Percentiles rank a stretch among this genome's conserved stretches.
Conservation (phyloP, 495 filamentous ascomycete genomes). For the Oleoguttula mirabilis region DNA sequence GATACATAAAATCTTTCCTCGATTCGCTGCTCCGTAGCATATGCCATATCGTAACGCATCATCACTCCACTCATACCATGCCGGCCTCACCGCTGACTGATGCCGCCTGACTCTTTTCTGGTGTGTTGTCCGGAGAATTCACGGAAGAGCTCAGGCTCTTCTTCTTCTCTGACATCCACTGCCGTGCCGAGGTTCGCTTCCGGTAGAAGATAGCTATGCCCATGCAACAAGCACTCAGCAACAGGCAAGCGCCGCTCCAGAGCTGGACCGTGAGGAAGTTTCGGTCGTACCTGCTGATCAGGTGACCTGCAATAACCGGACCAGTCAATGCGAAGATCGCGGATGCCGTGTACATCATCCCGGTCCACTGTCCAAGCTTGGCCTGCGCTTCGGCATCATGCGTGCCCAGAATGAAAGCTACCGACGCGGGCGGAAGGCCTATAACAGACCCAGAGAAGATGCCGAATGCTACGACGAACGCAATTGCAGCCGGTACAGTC, state of each 20-base stretch:
- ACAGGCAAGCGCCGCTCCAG: slow-evolving; percentile 27
- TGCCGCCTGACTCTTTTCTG: too few species aligned
- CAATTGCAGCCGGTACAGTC: slow-evolving; percentile 24
- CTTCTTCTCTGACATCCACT: neutral
- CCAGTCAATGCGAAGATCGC: slow-evolving; percentile 30
- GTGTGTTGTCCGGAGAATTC: too few species aligned
- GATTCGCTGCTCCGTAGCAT: too few species aligned
- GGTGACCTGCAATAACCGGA: slow-evolving; percentile 31
- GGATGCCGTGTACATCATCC: slow-evolving; percentile 34
- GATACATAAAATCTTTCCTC: too few species aligned
- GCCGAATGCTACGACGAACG: slow-evolving; percentile 34
- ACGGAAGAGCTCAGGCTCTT: too few species aligned
- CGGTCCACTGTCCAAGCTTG: slow-evolving; percentile 34
- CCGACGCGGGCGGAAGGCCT: slow-evolving; percentile 32
- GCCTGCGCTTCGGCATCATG: slow-evolving; percentile 13
- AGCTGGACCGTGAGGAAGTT: slow-evolving; percentile 25
- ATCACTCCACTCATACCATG: too few species aligned
- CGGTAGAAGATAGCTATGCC: neutral
- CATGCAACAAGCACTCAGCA: slow-evolving; percentile 5
- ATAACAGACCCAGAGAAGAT: slow-evolving; percentile 31
- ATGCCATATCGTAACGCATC: too few species aligned
- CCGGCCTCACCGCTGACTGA: too few species aligned
- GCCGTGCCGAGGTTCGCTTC: neutral
- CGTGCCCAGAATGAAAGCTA: slow-evolving; percentile 30
- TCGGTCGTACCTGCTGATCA: slow-evolving; percentile 20